Conservation (phyloP, 225 moss, liverwort and hornwort genomes). For the Thuidium tamariscinum region DNA sequence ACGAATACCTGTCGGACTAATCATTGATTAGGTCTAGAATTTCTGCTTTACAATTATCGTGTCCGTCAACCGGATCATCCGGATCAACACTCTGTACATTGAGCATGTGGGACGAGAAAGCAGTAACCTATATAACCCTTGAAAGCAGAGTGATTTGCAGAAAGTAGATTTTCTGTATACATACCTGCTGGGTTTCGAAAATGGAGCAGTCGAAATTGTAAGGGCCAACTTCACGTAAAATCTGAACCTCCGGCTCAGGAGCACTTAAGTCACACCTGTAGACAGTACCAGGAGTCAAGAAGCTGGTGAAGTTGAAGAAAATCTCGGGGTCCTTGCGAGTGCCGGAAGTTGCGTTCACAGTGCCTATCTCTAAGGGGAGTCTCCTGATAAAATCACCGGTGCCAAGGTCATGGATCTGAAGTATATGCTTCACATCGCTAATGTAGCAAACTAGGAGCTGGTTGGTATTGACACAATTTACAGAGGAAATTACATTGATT, state of each 20-base stretch:
- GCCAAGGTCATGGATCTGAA: conserved; percentile 60
- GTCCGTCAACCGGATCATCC: no score
- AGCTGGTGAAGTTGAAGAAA: conserved; percentile 81
- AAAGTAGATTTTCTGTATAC: neutral
- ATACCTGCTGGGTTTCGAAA: conserved; percentile 72
- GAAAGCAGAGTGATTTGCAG: neutral
- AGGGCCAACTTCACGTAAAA: conserved; percentile 53
- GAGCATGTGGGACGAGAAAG: neutral
- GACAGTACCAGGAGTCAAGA: conserved; percentile 69
- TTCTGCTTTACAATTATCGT: neutral
- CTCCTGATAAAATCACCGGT: conserved; percentile 39
- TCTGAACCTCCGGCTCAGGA: conserved; percentile 16
- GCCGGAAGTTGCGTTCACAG: conserved; percentile 53
- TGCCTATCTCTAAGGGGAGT: conserved; percentile 68
- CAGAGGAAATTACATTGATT: conserved; percentile 49
- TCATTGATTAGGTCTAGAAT: neutral
- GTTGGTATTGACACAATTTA: conserved; percentile 62
- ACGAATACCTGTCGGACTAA: conserved; percentile 48
- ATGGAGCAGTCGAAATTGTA: conserved; percentile 55
- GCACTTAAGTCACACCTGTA: conserved; percentile 53
- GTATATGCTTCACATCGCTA: conserved; percentile 75
- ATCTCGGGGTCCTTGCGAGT: conserved; percentile 47
- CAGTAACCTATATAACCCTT: neutral
- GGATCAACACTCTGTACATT: neutral
- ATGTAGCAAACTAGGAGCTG: conserved; percentile 79